phyloP scores from a whole-genome alignment of 2,329 filamentous ascomycete species.

The Hymenoscyphus fructigenus region DNA sequence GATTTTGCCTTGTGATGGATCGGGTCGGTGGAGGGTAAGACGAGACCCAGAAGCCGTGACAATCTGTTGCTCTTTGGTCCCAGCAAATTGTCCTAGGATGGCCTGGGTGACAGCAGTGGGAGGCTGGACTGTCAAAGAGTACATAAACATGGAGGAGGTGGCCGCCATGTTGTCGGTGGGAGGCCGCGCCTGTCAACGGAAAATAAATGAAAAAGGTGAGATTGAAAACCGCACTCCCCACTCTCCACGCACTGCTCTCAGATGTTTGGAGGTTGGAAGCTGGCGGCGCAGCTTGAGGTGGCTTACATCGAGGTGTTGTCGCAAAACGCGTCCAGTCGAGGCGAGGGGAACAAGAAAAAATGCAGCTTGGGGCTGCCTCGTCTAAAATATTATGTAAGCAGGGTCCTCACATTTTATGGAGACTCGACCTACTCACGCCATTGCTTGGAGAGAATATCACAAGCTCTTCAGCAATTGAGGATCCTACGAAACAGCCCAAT shows the following conservation, averaged over 20 bases:
- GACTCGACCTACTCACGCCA: slow-evolving; percentile 1
- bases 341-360: slow-evolving; percentile 3
- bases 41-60: slow-evolving; percentile 89
- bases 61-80: slow-evolving; percentile 97
- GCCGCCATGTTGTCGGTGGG: slow-evolving; percentile 70
- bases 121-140: slow-evolving; percentile 92
- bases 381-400: not conserved
- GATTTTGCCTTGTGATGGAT: slow-evolving; percentile 82
- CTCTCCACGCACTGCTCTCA: slow-evolving; percentile 1
- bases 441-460: not conserved
- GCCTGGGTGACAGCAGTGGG: slow-evolving; percentile 88
- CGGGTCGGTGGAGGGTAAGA: slow-evolving; percentile 82
- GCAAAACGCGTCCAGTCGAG: not conserved
- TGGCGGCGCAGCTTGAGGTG: slow-evolving; percentile 24
- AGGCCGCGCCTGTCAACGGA: slow-evolving; percentile 32
- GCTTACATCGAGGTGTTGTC: slow-evolving; percentile 13
- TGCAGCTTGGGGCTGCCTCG: not conserved
- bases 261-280: slow-evolving; percentile 17
- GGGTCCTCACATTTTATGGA: not conserved
- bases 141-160: slow-evolving; percentile 98
- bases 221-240: not conserved
- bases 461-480: not conserved
- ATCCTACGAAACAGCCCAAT: not conserved
- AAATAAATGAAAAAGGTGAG: slow-evolving; percentile 4
- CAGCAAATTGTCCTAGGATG: slow-evolving; percentile 90